phyloP scores from a whole-genome alignment of 2,329 filamentous ascomycete species.

The Decorospora gaudefroyi region DNA sequence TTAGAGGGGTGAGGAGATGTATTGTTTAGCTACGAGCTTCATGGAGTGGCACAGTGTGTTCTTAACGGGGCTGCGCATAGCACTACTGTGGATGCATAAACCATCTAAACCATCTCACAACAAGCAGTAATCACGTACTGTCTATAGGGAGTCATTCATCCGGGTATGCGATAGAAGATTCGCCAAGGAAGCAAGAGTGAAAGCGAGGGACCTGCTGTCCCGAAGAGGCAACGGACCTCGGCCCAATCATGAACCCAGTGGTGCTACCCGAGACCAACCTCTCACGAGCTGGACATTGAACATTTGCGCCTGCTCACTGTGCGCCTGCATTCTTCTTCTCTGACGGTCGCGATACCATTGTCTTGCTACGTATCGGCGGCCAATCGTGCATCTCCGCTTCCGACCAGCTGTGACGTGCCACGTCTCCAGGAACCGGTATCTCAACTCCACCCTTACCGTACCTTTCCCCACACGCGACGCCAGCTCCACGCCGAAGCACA shows the following conservation, averaged over 20 bases:
- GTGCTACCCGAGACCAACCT: constrained; percentile 15
- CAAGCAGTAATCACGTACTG: no score
- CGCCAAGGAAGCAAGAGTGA: no score
- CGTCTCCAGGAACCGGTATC: no score
- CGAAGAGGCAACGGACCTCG: constrained; percentile 24
- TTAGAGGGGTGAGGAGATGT: no score
- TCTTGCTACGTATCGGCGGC: not conserved
- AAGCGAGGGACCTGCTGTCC: constrained; percentile 14
- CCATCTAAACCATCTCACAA: no score
- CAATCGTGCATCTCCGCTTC: not conserved
- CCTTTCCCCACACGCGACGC: constrained; percentile 22
- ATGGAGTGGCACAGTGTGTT: no score
- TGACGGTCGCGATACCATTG: not conserved
- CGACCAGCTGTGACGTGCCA: constrained; percentile 14
- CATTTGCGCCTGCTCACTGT: not conserved
- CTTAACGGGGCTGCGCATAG: no score
- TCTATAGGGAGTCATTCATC: no score
- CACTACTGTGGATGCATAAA: no score
- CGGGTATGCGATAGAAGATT: no score
- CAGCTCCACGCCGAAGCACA: constrained; percentile 12
- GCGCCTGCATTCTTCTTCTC: not conserved
- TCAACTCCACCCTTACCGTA: no score
- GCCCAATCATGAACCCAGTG: constrained; percentile 15
- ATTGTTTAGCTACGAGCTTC: no score
- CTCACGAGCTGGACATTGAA: constrained; percentile 7